Percentiles rank a stretch among this genome's conserved stretches.
These are phyloP conservation scores for Heliamphora pulchella DNA, from an alignment of 179 eudicot genomes.

Conservation along the genomic window DNA sequence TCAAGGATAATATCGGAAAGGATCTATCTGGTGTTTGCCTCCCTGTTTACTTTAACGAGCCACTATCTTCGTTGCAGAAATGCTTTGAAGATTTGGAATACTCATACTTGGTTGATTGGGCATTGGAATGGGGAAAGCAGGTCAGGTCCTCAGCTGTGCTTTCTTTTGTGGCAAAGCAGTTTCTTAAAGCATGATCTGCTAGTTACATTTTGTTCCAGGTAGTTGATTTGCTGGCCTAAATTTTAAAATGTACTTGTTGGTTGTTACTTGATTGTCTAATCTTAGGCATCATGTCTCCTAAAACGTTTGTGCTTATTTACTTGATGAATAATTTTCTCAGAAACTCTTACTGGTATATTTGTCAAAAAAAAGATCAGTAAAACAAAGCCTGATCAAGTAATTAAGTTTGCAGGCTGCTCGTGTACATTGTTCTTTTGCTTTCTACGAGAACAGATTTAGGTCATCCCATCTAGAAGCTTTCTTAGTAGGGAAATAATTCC, in stretches of 20 bases:
- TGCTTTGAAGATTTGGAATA: constrained; percentile 98
- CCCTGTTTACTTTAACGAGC: constrained; percentile 98
- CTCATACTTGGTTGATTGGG: constrained; percentile 79
- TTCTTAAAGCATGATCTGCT: constrained; percentile 23
- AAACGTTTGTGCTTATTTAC: not conserved
- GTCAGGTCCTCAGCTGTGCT: constrained; percentile 38
- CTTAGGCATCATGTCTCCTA: constrained; percentile 14
- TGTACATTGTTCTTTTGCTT: not conserved
- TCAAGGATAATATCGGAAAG: constrained; percentile 95
- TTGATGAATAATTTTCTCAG: not conserved
- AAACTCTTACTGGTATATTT: not conserved
- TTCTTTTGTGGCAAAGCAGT: constrained; percentile 17
- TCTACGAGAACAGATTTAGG: not conserved
- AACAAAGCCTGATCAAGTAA: not conserved
- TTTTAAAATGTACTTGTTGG: constrained; percentile 1
- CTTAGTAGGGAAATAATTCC: not conserved
- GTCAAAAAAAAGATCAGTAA: not conserved
- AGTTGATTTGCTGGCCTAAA: constrained; percentile 15
- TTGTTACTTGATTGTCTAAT: not conserved
- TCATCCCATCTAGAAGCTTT: not conserved
- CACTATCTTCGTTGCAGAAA: constrained; percentile 88
- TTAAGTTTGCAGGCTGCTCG: not conserved
- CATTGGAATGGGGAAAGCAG: constrained; percentile 91
- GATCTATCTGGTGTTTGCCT: constrained; percentile 97
- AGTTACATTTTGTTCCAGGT: constrained; percentile 10